Conservation (phyloP, 148 eudicot species). For the Polygonum maritimum region DNA sequence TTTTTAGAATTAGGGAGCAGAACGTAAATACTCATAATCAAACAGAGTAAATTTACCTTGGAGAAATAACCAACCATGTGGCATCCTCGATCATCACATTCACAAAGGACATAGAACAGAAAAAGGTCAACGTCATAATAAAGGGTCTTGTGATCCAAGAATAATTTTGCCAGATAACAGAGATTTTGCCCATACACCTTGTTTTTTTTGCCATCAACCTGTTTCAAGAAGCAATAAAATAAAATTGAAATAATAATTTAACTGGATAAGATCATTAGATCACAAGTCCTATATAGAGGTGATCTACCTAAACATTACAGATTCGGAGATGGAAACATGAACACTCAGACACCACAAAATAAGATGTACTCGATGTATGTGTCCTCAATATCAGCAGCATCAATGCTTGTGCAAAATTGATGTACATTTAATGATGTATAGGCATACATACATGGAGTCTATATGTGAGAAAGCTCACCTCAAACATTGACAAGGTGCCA, state of each 20-base stretch:
- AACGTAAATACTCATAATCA: background rate
- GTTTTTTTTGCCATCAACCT: conserved; percentile 98
- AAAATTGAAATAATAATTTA: background rate
- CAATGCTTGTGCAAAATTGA: background rate
- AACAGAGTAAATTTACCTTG: conserved; percentile 41
- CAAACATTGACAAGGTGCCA: conserved; percentile 96
- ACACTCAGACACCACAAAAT: background rate
- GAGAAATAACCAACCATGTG: conserved; percentile 99
- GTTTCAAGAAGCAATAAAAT: conserved; percentile 18
- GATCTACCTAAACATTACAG: background rate
- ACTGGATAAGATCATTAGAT: background rate
- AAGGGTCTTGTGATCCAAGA: conserved; percentile 97
- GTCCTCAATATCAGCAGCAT: background rate
- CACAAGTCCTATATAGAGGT: background rate
- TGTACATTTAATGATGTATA: background rate
- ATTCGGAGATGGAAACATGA: background rate
- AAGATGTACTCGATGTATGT: background rate
- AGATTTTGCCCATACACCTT: conserved; percentile 97
- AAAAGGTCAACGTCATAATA: conserved; percentile 94
- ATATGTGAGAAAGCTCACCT: conserved; percentile 35
- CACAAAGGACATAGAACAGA: conserved; percentile 85
- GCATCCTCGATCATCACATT: conserved; percentile 99
- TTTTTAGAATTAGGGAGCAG: background rate
- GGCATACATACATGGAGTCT: background rate
- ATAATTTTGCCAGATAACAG: conserved; percentile 86